Conservation (phyloP, 108 stramenopile species). For the Cylindrotheca fusiformis region DNA sequence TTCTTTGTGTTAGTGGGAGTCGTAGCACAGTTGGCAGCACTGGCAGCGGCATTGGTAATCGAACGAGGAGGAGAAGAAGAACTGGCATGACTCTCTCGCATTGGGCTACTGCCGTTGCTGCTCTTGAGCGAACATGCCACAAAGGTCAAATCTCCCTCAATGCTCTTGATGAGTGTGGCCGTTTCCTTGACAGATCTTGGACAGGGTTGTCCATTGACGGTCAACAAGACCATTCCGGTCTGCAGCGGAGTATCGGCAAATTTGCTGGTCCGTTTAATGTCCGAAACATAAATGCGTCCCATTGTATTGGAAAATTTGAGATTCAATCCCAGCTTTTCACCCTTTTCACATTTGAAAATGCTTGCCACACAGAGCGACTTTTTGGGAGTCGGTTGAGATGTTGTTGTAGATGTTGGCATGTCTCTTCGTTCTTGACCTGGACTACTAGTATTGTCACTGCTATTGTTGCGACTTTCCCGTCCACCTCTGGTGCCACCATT, state of each 20-base stretch:
- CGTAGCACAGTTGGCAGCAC: too few relatives aligned
- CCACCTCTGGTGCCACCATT: neutral
- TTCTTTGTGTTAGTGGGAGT: too few relatives aligned
- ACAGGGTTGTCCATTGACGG: conserved; percentile 13
- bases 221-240: conserved; percentile 4
- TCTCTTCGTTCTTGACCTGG: neutral
- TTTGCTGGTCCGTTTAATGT: neutral
- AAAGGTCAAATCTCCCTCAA: conserved; percentile 2
- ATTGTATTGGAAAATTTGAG: neutral
- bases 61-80: too few relatives aligned
- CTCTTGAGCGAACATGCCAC: neutral
- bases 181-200: conserved; percentile 5
- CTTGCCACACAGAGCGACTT: neutral
- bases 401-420: neutral
- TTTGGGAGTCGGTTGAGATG: neutral
- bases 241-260: neutral
- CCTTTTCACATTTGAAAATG: neutral
- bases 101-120: neutral
- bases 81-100: too few relatives aligned
- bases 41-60: too few relatives aligned
- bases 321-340: neutral
- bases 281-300: neutral
- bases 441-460: neutral
- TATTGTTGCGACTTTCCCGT: neutral
- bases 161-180: neutral